Evolutionary conservation across 2,329 filamentous ascomycete genomes (phyloP).

Genomic region (Lachnellula occidentalis): DNA sequence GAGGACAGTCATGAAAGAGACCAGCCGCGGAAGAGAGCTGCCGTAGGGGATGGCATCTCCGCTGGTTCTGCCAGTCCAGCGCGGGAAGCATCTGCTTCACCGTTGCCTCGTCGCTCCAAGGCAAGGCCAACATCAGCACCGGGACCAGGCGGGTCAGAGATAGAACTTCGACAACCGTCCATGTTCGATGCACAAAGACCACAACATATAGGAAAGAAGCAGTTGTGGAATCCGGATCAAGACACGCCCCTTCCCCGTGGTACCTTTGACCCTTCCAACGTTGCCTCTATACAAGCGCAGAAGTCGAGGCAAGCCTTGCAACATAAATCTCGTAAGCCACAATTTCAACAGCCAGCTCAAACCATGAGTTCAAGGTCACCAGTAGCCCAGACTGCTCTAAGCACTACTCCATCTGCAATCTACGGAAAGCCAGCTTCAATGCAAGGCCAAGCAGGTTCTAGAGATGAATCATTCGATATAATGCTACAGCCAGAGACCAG

Average conservation of each 20-base stretch:
- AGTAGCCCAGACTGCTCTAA: background rate
- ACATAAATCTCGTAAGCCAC: slow-evolving; percentile 12
- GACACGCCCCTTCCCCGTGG: slow-evolving; percentile 5
- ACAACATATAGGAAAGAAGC: slow-evolving; percentile 11
- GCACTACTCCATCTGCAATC: background rate
- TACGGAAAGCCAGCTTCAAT: background rate
- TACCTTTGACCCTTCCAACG: slow-evolving; percentile 24
- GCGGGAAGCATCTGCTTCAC: slow-evolving; percentile 19
- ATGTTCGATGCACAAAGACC: slow-evolving; percentile 14
- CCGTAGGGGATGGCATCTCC: slow-evolving; percentile 27
- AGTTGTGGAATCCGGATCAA: slow-evolving; percentile 24
- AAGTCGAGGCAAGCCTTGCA: slow-evolving; percentile 18
- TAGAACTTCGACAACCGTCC: slow-evolving; percentile 3
- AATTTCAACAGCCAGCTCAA: slow-evolving; percentile 4
- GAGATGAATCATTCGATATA: slow-evolving; percentile 1
- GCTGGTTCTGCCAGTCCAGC: slow-evolving; percentile 22
- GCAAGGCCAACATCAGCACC: slow-evolving; percentile 18
- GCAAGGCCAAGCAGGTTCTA: background rate
- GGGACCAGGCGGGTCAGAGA: slow-evolving; percentile 8
- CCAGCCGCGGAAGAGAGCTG: slow-evolving; percentile 24
- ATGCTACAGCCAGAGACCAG: slow-evolving; percentile 50
- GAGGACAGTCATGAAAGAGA: slow-evolving; percentile 15
- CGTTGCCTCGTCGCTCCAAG: slow-evolving; percentile 22
- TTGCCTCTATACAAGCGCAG: slow-evolving; percentile 22
- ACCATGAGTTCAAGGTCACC: background rate